These are phyloP conservation scores for Trichoderma brevicompactum DNA, from an alignment of 2,329 filamentous ascomycete species.

Conservation along the genomic window DNA sequence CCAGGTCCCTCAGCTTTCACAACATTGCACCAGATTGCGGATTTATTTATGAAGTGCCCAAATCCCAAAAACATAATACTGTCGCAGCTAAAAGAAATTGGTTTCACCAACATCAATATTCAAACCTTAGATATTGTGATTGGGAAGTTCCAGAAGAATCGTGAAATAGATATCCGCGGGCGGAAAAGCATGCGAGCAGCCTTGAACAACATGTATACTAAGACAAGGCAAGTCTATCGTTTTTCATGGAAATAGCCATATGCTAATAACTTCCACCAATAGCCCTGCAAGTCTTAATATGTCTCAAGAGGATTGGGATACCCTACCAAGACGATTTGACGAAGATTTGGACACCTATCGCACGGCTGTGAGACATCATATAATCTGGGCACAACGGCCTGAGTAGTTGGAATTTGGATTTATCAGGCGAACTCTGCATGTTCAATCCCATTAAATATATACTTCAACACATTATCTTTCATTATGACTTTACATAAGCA, in stretches of 20 bases:
- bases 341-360: constrained; percentile 16
- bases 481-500: too few relatives aligned
- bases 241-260: background rate
- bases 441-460: too few relatives aligned
- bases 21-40: constrained; percentile 17
- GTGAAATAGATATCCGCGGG: constrained; percentile 20
- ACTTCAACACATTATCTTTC: too few relatives aligned
- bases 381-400: constrained; percentile 25
- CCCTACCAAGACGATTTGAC: constrained; percentile 3
- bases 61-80: background rate
- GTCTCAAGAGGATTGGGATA: background rate
- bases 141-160: constrained; percentile 24
- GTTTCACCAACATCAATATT: constrained; percentile 9
- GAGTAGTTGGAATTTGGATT: background rate
- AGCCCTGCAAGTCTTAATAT: background rate
- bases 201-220: constrained; percentile 15
- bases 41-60: constrained; percentile 18
- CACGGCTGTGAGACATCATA: constrained; percentile 14
- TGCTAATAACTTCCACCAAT: background rate
- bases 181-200: constrained; percentile 25
- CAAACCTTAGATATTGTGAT: constrained; percentile 21
- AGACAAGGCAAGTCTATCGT: background rate
- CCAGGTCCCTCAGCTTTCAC: constrained; percentile 20
- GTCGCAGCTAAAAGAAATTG: background rate
- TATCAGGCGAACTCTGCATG: too few relatives aligned